Conservation (phyloP, 2,329 filamentous ascomycete species). For the Zymoseptoria crescenta region DNA sequence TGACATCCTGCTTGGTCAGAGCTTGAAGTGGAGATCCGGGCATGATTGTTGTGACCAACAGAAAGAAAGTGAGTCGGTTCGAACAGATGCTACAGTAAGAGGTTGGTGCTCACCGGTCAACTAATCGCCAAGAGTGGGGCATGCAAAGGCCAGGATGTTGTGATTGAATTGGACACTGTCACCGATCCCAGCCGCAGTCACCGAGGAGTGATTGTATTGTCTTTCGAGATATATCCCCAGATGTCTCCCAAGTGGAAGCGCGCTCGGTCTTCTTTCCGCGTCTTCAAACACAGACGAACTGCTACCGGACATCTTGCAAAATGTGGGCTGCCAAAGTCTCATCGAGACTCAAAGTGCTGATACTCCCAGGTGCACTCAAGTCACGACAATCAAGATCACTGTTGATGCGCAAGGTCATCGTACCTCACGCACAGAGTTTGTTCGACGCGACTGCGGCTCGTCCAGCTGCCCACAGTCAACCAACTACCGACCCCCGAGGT, state of each 20-base stretch:
- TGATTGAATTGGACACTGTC: not conserved
- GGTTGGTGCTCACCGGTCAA: not conserved
- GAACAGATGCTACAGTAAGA: not conserved
- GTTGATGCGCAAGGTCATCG: conserved; percentile 1
- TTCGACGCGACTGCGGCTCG: conserved; percentile 5
- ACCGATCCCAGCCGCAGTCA: not conserved
- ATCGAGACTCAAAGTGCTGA: not conserved
- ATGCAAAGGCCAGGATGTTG: not conserved
- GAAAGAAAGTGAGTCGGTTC: not conserved
- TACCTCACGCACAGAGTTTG: conserved; percentile 1
- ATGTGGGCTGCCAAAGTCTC: not conserved
- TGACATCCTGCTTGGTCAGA: conserved; percentile 5
- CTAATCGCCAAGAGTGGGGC: not conserved
- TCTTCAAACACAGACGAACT: not conserved
- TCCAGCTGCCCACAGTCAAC: conserved; percentile 2
- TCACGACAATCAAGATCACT: conserved; percentile 2
- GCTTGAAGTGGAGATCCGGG: not conserved
- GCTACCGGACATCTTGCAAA: not conserved
- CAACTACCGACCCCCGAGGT: conserved; percentile 1
- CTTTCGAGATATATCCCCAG: not conserved
- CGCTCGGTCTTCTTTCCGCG: not conserved
- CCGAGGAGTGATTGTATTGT: not conserved
- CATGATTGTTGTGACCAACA: too few species aligned
- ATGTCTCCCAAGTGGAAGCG: not conserved
- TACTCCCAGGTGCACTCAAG: conserved; percentile 4